Percentiles rank a stretch among this genome's conserved stretches.
phyloP scores from a whole-genome alignment of 2,329 filamentous ascomycete genomes.

The Xylariaceae sp. region DNA sequence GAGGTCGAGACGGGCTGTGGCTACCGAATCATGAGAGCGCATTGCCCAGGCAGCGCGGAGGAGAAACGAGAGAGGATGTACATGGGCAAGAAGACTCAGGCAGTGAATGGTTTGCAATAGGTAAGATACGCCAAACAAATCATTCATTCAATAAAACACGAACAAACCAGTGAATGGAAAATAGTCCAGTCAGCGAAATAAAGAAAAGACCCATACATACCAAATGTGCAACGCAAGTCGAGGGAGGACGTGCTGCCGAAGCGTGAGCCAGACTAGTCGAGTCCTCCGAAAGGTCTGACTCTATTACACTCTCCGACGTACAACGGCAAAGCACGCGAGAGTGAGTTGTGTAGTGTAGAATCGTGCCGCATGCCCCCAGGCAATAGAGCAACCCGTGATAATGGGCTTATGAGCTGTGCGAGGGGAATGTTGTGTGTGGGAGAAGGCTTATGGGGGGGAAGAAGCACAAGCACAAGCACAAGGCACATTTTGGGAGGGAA shows the following conservation, averaged over 20 bases:
- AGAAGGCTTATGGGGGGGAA: constrained; percentile 9
- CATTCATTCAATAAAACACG: no score
- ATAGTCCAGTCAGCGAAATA: not conserved
- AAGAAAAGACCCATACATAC: not conserved
- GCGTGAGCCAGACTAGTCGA: not conserved
- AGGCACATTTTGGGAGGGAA: constrained; percentile 4
- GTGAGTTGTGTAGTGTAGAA: not conserved
- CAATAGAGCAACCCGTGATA: not conserved
- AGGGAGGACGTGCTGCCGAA: not conserved
- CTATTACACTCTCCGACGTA: not conserved
- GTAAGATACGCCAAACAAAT: not conserved
- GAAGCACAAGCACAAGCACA: constrained; percentile 6
- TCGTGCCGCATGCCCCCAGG: constrained; percentile 9
- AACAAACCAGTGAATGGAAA: not conserved
- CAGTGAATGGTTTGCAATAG: not conserved
- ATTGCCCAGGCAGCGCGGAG: not conserved
- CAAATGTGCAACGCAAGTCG: not conserved
- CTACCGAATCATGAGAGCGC: not conserved
- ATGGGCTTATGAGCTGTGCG: constrained; percentile 5
- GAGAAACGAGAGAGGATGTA: not conserved
- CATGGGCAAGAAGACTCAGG: not conserved
- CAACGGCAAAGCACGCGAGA: constrained; percentile 6
- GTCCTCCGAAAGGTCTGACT: not conserved
- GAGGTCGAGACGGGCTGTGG: constrained; percentile 4
- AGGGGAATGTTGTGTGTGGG: constrained; percentile 19